Percentiles rank a stretch among this genome's conserved stretches.
Conservation (phyloP, 2,329 filamentous ascomycete genomes). For the Stagonosporopsis tanaceti region DNA sequence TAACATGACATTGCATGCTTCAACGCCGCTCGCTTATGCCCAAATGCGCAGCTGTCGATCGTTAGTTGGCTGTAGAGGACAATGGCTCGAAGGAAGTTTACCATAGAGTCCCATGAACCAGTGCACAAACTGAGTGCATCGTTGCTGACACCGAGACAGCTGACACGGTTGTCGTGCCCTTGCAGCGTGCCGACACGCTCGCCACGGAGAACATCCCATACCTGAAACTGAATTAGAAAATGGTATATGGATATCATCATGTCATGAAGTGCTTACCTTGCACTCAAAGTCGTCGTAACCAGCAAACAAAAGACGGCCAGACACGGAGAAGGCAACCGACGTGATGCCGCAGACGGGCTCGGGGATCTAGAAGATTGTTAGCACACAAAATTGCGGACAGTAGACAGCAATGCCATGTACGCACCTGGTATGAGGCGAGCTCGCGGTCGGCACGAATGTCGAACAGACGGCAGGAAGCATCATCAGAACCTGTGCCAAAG, state of each 20-base stretch:
- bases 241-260: neutral
- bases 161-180: constrained; percentile 98
- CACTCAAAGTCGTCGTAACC: constrained; percentile 99
- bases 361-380: constrained; percentile 73
- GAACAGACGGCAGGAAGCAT: constrained; percentile 95
- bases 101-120: constrained; percentile 98
- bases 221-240: constrained; percentile 63
- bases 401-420: neutral
- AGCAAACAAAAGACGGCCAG: constrained; percentile 91
- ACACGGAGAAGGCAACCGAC: constrained; percentile 97
- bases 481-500: constrained; percentile 96
- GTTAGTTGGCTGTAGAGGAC: constrained; percentile 32
- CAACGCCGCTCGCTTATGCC: constrained; percentile 52
- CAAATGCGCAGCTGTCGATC: constrained; percentile 59
- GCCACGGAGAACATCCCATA: constrained; percentile 96
- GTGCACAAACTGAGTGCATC: constrained; percentile 99
- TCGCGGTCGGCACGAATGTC: constrained; percentile 95
- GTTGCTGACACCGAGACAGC: constrained; percentile 97
- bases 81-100: constrained; percentile 61
- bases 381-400: constrained; percentile 22
- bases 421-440: constrained; percentile 67
- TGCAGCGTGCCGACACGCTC: constrained; percentile 97
- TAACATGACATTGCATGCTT: constrained; percentile 41
- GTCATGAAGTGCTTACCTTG: constrained; percentile 73
- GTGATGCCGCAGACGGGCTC: constrained; percentile 98